Evolutionary conservation across 768 basidiomycete genomes (phyloP), one percentile per base, ranked within the genome.

Genomic region (Galerina marginata): DNA sequence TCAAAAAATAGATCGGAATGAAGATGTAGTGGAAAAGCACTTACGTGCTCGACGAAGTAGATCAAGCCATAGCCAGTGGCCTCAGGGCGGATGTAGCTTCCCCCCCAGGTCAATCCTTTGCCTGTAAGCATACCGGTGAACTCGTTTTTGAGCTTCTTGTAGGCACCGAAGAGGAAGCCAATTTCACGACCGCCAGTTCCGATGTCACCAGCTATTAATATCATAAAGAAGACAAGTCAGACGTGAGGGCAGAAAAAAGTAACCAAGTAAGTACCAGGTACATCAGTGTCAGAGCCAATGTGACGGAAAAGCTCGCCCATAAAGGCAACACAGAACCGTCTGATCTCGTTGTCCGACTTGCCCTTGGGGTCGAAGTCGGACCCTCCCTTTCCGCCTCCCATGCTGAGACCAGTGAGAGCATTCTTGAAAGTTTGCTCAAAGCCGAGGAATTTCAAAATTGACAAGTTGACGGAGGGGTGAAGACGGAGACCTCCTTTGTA

Each of bases 381-480:
- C 40, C 90, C 90, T 75, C 90, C 90, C 79, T 92, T 92, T 60
- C 87, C 89, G 65, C 89, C 89, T 65, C 90, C 90, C 88, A 91
- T 91, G 75, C 77, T 84, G 56, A 90, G 77, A 36, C 89, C 89
- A 12, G 90, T 91, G 26, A 92, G 80, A 39, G 90, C 90, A 75
- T 92, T 90, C 77, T 90, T 90, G 84, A 90, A 90, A 62, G 83
- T 86, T 74, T 92, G 90, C 76, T 92, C 90, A 75, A 90, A 89
- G 46, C 89, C 90, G 64, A 92, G 83, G 86, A 92, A 92, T 72
- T 92, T 92, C 74, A 92, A 83, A 78, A 92, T 90, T 67, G 87
- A 89, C 40, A 92, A 83, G 79, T 90, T 91, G 77, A 92, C 90
- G 54, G 86, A 84, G 62, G 89, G 88, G 79, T 91, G 89, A 53